These are phyloP conservation scores for Leishmania mexicana DNA, from an alignment of 208 protist species.

Conservation along the genomic window DNA sequence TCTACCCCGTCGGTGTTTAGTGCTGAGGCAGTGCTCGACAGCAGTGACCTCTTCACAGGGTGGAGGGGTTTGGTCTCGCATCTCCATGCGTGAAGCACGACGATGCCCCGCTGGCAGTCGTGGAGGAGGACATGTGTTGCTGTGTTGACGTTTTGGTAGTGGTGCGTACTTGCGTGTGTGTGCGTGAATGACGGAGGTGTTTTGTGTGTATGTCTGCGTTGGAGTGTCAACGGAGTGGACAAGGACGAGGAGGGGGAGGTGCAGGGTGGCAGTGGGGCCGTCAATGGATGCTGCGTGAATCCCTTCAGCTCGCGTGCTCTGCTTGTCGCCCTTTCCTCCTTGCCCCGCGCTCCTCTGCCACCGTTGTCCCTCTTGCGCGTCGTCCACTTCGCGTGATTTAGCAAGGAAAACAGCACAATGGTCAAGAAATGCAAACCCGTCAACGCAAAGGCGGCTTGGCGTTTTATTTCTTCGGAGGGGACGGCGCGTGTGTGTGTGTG, in stretches of 20 bases:
- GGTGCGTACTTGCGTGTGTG: neutral
- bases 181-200: neutral
- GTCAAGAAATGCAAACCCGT: neutral
- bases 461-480: too few relatives aligned
- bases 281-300: neutral
- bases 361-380: neutral
- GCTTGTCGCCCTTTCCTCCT: neutral
- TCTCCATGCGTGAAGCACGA: neutral
- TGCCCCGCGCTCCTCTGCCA: neutral
- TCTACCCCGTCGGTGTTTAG: constrained; percentile 88
- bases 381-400: neutral
- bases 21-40: neutral
- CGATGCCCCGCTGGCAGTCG: neutral
- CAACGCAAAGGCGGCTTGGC: neutral
- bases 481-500: too few relatives aligned
- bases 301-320: neutral
- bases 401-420: neutral
- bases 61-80: neutral
- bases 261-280: neutral
- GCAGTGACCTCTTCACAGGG: neutral
- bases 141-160: neutral
- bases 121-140: neutral
- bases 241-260: neutral
- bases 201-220: neutral
- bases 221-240: neutral